Base-by-base conservation (phyloP, 2,329 filamentous ascomycete genomes). In the Cercospora nicotianae region DNA sequence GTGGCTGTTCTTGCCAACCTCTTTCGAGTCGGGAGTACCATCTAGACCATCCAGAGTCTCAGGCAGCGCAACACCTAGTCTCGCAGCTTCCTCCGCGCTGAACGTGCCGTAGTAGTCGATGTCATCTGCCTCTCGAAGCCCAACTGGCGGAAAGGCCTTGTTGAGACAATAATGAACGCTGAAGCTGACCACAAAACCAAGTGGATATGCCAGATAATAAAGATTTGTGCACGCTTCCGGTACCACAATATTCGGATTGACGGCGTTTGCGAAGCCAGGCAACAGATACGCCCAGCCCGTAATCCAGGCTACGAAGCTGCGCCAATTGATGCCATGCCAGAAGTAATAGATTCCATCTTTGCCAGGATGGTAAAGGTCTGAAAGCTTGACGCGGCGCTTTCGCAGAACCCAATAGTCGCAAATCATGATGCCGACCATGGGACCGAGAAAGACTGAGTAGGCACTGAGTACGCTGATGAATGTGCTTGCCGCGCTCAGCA, bases 381-480 rank as follows among this genome's bases (percentile, higher is more conserved):
- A 76, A 9, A 85, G 74, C 64, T 82, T 81, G 58, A 84, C 70
- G 28, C 77, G 76, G 62, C 76, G 68, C 12, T 72, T 64, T 8
- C 82, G 77, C 3, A 84, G 74, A 12, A 84, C 59, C 69, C 81
- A 82, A 70, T 85, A 85, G 59, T 84, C 81, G 31, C 79, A 79
- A 13, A 83, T 58, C 57, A 80, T 81, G 67, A 83, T 79, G 0
- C 67, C 69, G 8, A 67, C 65, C 76, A 77, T 76, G 0, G 84
- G 83, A 0, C 78, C 81, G 13, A 85, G 77, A 71, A 86, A 85
- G 9, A 85, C 80, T 2, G 76, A 77, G 70, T 82, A 86, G 1
- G 78, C 80, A 5, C 74, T 78, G 16, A 86, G 74, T 1, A 85
- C 83, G 26, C 75, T 79, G 68, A 85, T 80, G 75, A 86, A 85